phyloP scores from a whole-genome alignment of 495 filamentous ascomycete species.

The Letharia lupina region DNA sequence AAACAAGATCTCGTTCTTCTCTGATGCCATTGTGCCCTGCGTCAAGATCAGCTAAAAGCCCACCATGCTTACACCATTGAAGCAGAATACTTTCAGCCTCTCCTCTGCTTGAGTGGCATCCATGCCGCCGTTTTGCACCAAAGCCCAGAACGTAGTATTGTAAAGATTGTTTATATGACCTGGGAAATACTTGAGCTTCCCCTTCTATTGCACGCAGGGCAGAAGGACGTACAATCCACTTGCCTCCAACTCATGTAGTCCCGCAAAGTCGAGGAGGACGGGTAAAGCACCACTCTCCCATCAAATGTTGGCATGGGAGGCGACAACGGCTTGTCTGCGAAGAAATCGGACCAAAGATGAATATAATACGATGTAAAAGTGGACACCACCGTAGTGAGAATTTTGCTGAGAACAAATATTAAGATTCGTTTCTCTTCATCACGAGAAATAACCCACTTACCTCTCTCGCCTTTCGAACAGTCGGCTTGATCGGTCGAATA shows the following conservation, averaged over 20 bases:
- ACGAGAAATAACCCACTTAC: constrained; percentile 37
- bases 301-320: constrained; percentile 81
- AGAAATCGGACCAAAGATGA: constrained; percentile 67
- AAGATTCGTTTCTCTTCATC: not conserved
- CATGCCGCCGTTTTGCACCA: constrained; percentile 71
- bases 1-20: constrained; percentile 96
- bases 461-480: constrained; percentile 82
- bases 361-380: constrained; percentile 92
- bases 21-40: constrained; percentile 69
- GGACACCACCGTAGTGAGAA: constrained; percentile 81
- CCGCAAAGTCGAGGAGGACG: constrained; percentile 63
- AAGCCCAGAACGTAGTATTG: constrained; percentile 92
- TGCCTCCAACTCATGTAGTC: constrained; percentile 98
- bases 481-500: constrained; percentile 69
- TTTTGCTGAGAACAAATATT: constrained; percentile 51
- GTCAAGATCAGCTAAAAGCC: not conserved
- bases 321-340: constrained; percentile 57
- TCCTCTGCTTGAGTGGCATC: constrained; percentile 68
- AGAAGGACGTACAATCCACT: constrained; percentile 66
- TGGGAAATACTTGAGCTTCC: constrained; percentile 26
- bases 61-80: not conserved
- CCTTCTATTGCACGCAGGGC: not conserved
- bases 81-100: constrained; percentile 51
- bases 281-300: constrained; percentile 83
- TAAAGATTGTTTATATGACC: constrained; percentile 98